phyloP scores from a whole-genome alignment of 2,329 filamentous ascomycete species.

The Colletotrichum filicis region DNA sequence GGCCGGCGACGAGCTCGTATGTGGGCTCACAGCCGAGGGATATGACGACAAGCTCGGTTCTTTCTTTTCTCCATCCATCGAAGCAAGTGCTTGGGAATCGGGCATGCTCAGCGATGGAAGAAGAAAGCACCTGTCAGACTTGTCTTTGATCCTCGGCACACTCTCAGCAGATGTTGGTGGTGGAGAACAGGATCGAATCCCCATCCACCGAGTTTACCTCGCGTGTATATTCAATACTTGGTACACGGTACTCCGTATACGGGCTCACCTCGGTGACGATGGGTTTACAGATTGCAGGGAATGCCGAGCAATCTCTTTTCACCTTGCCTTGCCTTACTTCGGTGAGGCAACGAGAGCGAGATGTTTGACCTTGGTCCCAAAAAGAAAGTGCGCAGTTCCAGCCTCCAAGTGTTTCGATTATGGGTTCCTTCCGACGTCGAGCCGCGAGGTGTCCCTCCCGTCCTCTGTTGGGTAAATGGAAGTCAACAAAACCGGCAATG shows the following conservation, averaged over 20 bases:
- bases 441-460: neutral
- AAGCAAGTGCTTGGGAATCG: neutral
- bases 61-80: neutral
- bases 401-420: neutral
- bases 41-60: neutral
- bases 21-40: neutral
- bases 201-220: neutral
- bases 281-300: neutral
- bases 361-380: neutral
- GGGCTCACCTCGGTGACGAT: conserved; percentile 24
- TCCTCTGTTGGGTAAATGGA: neutral
- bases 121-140: neutral
- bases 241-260: neutral
- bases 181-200: neutral
- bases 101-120: neutral
- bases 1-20: neutral
- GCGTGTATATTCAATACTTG: neutral
- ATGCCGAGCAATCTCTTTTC: neutral
- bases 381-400: neutral
- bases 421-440: neutral
- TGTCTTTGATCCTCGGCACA: neutral
- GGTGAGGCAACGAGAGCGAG: conserved; percentile 9
- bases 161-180: neutral
- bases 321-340: conserved; percentile 7
- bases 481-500: neutral